These are phyloP conservation scores for Fusarium sp. DNA, from an alignment of 2,329 filamentous ascomycete species.

Conservation along the genomic window DNA sequence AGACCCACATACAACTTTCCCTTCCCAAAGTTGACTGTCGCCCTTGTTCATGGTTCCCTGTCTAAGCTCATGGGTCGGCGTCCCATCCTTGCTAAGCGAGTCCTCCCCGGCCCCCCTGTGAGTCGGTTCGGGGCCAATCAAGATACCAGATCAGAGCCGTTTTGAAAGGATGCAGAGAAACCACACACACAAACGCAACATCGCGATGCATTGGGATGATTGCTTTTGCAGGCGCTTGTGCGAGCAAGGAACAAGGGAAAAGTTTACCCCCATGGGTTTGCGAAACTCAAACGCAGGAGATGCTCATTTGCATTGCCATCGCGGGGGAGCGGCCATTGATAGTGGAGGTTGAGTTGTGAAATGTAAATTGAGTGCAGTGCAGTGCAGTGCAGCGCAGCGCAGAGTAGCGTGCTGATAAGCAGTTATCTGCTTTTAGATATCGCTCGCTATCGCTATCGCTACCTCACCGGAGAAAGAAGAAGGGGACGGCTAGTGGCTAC, in stretches of 20 bases:
- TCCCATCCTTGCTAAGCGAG: conserved; percentile 27
- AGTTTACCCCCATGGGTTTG: not conserved
- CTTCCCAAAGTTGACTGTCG: conserved; percentile 9
- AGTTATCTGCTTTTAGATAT: conserved; percentile 28
- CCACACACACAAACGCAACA: conserved; percentile 2
- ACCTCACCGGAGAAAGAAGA: conserved; percentile 1
- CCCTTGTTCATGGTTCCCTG: conserved; percentile 23
- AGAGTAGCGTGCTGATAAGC: conserved; percentile 34
- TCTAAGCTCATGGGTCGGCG: conserved; percentile 20
- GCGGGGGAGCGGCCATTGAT: conserved; percentile 34
- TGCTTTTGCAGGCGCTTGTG: not conserved
- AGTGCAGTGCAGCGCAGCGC: not conserved
- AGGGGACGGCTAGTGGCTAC: conserved; percentile 15
- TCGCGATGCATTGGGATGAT: conserved; percentile 18
- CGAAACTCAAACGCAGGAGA: conserved; percentile 37
- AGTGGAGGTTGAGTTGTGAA: conserved; percentile 15
- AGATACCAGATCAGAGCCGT: conserved; percentile 22
- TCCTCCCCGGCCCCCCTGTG: conserved; percentile 2
- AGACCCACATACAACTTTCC: not conserved
- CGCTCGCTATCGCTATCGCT: conserved; percentile 3
- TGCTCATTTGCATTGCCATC: conserved; percentile 34
- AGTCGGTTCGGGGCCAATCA: conserved; percentile 34
- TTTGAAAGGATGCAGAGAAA: conserved; percentile 14
- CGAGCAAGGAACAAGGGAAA: not conserved
- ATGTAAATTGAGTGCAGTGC: not conserved